Evolutionary conservation across 2,329 filamentous ascomycete species (phyloP).

Genomic region (Aspergillus pseudotamarii): DNA sequence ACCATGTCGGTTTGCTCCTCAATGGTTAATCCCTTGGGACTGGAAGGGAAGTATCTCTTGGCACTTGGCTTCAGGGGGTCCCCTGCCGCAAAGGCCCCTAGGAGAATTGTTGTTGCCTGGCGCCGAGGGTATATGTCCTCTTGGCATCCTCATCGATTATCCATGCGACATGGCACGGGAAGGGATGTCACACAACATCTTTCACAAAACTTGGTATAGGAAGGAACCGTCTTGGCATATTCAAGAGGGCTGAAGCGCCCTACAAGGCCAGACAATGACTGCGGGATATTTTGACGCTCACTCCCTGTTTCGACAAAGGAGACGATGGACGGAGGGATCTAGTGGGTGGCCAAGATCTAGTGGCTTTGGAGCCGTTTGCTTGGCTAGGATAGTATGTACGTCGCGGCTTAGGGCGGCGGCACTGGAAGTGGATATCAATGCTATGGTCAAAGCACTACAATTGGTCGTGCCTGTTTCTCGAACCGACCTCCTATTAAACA

Average conservation of each 20-base stretch:
- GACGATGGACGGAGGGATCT: not conserved
- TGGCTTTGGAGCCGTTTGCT: constrained; percentile 1
- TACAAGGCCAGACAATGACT: constrained; percentile 3
- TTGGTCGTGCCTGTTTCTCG: not conserved
- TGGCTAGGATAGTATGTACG: not conserved
- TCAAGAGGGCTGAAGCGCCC: not conserved
- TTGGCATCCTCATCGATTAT: not conserved
- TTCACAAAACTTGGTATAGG: not conserved
- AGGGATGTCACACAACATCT: not conserved
- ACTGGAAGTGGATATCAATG: not conserved
- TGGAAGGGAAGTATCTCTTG: not conserved
- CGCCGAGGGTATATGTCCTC: not conserved
- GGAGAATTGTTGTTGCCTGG: not conserved
- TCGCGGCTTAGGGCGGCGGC: too few species aligned
- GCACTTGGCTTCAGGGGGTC: not conserved
- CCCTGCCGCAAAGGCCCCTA: not conserved
- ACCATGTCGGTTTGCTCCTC: not conserved
- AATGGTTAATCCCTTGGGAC: not conserved
- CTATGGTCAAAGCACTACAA: not conserved
- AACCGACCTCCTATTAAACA: not conserved
- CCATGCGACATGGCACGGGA: not conserved
- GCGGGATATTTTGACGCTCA: not conserved
- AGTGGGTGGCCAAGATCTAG: not conserved
- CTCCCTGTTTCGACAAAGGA: not conserved
- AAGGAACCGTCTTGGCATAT: not conserved